Base-by-base conservation (phyloP, 2,329 filamentous ascomycete genomes). In the Verticillium nubilum region DNA sequence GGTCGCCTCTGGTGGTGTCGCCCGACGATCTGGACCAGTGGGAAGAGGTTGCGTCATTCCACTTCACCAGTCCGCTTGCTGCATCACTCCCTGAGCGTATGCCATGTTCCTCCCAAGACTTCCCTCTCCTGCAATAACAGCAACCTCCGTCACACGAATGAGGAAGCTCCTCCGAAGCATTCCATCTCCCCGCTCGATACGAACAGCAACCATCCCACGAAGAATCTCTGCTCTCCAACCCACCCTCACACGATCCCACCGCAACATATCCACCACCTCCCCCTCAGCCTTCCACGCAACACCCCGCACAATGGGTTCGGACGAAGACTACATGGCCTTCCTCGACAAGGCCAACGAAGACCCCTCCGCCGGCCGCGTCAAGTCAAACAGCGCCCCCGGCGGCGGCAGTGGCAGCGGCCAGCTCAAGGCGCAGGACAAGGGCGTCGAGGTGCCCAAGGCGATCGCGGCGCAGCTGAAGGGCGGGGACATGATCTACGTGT, bases 341-440 rank as follows among this genome's bases (percentile, higher is more conserved):
- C 80, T 97, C 60, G 83, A 95, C 71, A 95, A 95, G 78, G 91
- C 92, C 58, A 96, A 96, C 76, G 79, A 86, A 68, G 88, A 92
- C 70, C 87, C 89, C 19, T 87, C 86, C 71, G 82, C 86, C 61
- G 86, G 87, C 63, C 69, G 72, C 42, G 71, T 72, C 6, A 69
- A 72, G 50, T 56, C 72, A 1, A 67, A 59, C 61, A 52, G 59
- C n/a, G 59, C 60, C 54, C 6, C 29, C 29, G 56, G 61, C 50
- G 61, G 66, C 58, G 70, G 67, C 29, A 56, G 61, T 47, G 61
- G 66, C 58, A 70, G 67, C 62, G 62, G 63, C n/a, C 72, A 74
- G 58, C 80, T 86, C 68, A 85, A 83, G 73, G 70, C 80, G 28
- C 74, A 74, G 53, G 83, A 86, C 66, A 67, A 78, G 62, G 80